These are phyloP conservation scores for Aspergillus oerlinghausenensis DNA, from an alignment of 2,329 filamentous ascomycete species.

Conservation along the genomic window DNA sequence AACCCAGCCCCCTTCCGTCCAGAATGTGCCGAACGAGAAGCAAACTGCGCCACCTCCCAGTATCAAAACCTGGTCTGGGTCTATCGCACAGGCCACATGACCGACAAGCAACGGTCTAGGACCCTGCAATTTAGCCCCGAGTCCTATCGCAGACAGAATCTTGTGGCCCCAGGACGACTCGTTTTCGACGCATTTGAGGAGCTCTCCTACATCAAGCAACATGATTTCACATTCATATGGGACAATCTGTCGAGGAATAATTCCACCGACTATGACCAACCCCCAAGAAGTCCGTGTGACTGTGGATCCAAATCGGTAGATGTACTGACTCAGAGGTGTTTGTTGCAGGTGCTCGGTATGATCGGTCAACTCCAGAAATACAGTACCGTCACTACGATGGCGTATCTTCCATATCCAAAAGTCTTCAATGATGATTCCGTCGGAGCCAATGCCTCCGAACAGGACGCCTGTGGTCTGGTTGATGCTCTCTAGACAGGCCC, in stretches of 20 bases:
- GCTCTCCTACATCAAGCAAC: slow-evolving; percentile 25
- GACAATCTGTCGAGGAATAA: slow-evolving; percentile 36
- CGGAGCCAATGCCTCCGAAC: slow-evolving; percentile 64
- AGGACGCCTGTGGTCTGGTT: slow-evolving; percentile 56
- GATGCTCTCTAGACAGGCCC: slow-evolving; percentile 45
- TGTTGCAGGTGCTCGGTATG: slow-evolving; percentile 20
- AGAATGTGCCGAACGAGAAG: slow-evolving; percentile 85
- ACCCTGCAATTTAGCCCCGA: slow-evolving; percentile 24
- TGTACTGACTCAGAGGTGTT: slow-evolving; percentile 26
- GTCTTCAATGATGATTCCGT: slow-evolving; percentile 60
- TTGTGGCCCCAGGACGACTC: slow-evolving; percentile 18
- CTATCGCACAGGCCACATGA: slow-evolving; percentile 51
- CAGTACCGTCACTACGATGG: slow-evolving; percentile 29
- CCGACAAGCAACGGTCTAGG: slow-evolving; percentile 68
- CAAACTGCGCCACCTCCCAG: slow-evolving; percentile 80
- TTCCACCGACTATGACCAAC: slow-evolving; percentile 51
- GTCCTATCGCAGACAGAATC: slow-evolving; percentile 24
- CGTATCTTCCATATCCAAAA: slow-evolving; percentile 62
- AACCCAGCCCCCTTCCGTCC: slow-evolving; percentile 62
- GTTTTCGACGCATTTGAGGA: slow-evolving; percentile 15
- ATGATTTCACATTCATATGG: slow-evolving; percentile 52
- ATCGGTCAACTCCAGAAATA: slow-evolving; percentile 23
- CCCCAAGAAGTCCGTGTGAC: slow-evolving; percentile 43
- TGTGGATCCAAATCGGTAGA: slow-evolving; percentile 49
- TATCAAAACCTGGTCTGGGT: slow-evolving; percentile 53